phyloP scores from a whole-genome alignment of 148 eudicot genomes.

The Cornus kousa region DNA sequence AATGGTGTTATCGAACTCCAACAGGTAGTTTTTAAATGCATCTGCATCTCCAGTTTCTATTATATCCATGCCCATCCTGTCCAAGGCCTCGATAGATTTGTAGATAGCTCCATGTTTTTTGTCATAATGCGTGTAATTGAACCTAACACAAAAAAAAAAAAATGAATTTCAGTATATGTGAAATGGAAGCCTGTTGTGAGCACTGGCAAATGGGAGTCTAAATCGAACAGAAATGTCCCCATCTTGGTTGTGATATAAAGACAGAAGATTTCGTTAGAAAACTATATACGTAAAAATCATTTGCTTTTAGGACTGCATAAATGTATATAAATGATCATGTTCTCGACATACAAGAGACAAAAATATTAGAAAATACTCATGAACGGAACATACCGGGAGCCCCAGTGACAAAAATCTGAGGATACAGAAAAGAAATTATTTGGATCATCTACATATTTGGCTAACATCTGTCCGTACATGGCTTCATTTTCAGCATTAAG shows the following conservation, averaged over 20 bases:
- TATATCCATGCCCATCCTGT: constrained; percentile 84
- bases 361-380: background rate
- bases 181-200: background rate
- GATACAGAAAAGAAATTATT: constrained; percentile 96
- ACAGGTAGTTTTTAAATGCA: constrained; percentile 73
- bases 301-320: background rate
- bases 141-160: constrained; percentile 44
- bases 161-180: background rate
- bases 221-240: background rate
- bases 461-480: constrained; percentile 65
- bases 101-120: constrained; percentile 85
- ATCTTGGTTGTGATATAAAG: background rate
- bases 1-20: constrained; percentile 85
- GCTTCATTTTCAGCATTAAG: constrained; percentile 79
- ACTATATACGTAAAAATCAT: background rate
- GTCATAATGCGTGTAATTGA: constrained; percentile 73
- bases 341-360: background rate
- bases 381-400: constrained; percentile 62
- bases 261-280: background rate
- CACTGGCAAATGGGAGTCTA: background rate
- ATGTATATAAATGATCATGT: background rate
- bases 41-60: constrained; percentile 94
- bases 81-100: constrained; percentile 90
- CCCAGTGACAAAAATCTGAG: constrained; percentile 99
- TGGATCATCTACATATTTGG: constrained; percentile 89